phyloP scores from a whole-genome alignment of 176 grass and related monocot genomes.

The Tillandsia leiboldiana region DNA sequence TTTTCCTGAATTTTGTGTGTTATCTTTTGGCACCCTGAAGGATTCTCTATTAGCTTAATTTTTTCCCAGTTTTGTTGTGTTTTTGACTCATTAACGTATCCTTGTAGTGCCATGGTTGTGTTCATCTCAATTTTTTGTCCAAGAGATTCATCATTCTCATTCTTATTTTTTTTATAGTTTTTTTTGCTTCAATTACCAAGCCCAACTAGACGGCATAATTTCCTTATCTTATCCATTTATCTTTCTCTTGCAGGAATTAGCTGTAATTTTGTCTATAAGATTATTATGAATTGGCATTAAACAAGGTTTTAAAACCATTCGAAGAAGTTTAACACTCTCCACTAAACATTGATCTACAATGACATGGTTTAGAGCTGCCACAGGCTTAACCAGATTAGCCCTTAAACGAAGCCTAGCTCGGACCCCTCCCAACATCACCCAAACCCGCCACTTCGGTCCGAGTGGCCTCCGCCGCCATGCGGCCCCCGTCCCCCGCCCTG shows the following conservation, averaged over 20 bases:
- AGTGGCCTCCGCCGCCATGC: constrained; percentile 25
- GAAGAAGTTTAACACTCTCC: not conserved
- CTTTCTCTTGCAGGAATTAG: not conserved
- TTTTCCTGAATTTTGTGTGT: too few relatives aligned
- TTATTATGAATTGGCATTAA: not conserved
- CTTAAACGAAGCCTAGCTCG: constrained; percentile 31
- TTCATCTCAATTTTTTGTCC: too few relatives aligned
- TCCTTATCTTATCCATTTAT: not conserved
- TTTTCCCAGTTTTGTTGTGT: too few relatives aligned
- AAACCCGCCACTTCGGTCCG: constrained; percentile 36
- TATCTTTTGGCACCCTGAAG: too few relatives aligned
- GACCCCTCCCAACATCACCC: constrained; percentile 8
- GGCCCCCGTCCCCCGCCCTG: constrained; percentile 39
- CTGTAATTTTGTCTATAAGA: not conserved
- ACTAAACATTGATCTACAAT: constrained; percentile 15
- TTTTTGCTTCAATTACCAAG: too few relatives aligned
- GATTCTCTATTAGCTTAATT: too few relatives aligned
- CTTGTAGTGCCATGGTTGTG: too few relatives aligned
- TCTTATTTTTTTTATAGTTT: too few relatives aligned
- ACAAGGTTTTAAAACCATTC: not conserved
- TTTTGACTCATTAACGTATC: too few relatives aligned
- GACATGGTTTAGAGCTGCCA: constrained; percentile 66
- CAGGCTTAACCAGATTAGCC: constrained; percentile 44
- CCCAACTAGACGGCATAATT: too few relatives aligned
- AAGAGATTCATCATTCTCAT: too few relatives aligned